Base-by-base conservation (phyloP, 192 early-diverging fungal genomes). In the Geranomyces michiganensis region DNA sequence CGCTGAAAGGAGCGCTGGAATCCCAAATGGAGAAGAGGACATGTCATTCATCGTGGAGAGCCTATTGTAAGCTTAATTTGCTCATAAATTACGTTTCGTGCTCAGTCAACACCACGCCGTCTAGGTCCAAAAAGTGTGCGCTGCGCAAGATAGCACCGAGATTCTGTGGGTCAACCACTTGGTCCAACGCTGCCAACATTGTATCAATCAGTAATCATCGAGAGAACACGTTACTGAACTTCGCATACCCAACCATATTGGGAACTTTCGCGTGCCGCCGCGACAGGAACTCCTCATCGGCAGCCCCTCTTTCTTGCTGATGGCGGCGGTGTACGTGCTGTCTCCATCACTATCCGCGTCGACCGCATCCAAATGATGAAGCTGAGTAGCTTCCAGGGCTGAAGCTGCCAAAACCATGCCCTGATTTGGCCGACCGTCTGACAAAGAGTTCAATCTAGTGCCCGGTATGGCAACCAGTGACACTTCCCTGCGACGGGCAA, bases 61-160 rank as follows among this genome's bases (percentile, higher is more conserved):
- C n/a, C n/a, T n/a, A n/a, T n/a, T n/a, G 13, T 17, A 24, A 9
- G 12, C 10, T 58, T 58, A 24, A 12, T 58, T 12, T 12, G 13
- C 36, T 41, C 3, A 10, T 10, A 27, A 59, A 29, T 24, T 59
- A 65, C 71, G 46, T 61, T 72, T 82, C 68, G 26, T 31, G 67
- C 13, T 70, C 67, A 8, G 77, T 80, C 31, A 76, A 62, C 12
- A 92, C 56, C 15, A 92, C 79, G 15, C 91, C 91, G 55, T 92
- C 89, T 1, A 91, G 67, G 5, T 79, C 85, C 76, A 90, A 80
- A 59, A 92, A 92, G 26, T 87, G 69, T 10, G 83, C 82, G 1
- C 85, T 85, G 33, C 88, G 80, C 8, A 92, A 67, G 56, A 92
- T 91, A 13, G 89, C 86, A 9, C 91, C 91, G 6, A 92, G 46